Percentiles rank a stretch among this genome's conserved stretches.
phyloP scores from a whole-genome alignment of 2,329 filamentous ascomycete genomes.

The Aspergillus melleus region DNA sequence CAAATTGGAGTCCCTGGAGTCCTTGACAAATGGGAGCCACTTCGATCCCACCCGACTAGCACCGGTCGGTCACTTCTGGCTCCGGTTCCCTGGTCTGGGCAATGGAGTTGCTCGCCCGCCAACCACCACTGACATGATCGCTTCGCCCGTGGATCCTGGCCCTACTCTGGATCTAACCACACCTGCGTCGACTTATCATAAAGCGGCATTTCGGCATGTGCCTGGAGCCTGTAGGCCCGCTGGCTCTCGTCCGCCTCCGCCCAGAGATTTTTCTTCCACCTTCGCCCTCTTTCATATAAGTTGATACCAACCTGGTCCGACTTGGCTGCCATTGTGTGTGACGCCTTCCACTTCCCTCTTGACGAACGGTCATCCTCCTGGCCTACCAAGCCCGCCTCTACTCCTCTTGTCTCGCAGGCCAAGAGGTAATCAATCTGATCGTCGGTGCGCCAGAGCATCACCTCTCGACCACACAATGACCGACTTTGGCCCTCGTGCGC shows the following conservation, averaged over 20 bases:
- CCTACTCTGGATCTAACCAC: constrained; percentile 15
- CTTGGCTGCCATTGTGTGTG: constrained; percentile 24
- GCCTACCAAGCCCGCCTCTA: constrained; percentile 13
- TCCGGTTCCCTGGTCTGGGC: constrained; percentile 2
- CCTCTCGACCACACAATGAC: constrained; percentile 30
- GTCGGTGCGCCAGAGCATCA: constrained; percentile 10
- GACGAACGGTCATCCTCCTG: constrained; percentile 3
- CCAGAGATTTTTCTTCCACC: constrained; percentile 18
- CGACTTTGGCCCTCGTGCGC: constrained; percentile 43
- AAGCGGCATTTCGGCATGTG: constrained; percentile 20
- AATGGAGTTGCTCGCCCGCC: constrained; percentile 2
- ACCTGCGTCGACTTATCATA: constrained; percentile 22
- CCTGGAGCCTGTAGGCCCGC: constrained; percentile 14
- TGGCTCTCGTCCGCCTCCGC: constrained; percentile 16
- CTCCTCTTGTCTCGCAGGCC: constrained; percentile 14
- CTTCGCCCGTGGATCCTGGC: constrained; percentile 10
- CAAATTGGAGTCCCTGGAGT: background rate
- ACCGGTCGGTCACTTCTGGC: background rate
- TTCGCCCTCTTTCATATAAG: constrained; percentile 19
- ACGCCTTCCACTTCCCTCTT: constrained; percentile 17
- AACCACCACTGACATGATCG: constrained; percentile 8
- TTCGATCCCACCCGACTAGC: background rate
- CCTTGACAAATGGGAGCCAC: background rate
- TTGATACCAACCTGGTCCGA: constrained; percentile 15
- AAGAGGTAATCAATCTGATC: constrained; percentile 10